Conservation (phyloP, 148 eudicot genomes). For the Suaeda aralocaspica region DNA sequence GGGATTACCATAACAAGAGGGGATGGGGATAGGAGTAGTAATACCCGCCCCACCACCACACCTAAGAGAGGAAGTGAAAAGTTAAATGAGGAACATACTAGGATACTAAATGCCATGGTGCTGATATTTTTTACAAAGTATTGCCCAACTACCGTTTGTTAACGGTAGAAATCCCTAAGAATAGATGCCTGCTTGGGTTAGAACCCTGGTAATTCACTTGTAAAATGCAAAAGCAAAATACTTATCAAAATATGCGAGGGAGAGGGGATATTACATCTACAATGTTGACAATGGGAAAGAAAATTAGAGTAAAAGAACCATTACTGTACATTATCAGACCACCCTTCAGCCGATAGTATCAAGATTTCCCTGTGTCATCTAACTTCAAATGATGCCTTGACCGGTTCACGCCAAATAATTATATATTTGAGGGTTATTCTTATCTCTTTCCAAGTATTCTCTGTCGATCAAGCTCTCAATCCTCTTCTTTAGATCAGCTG, state of each 20-base stretch:
- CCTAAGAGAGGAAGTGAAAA: too few relatives aligned
- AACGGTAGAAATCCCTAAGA: too few relatives aligned
- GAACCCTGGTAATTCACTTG: too few relatives aligned
- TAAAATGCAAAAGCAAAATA: neutral
- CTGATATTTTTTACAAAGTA: too few relatives aligned
- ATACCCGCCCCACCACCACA: too few relatives aligned
- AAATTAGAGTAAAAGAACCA: constrained; percentile 1
- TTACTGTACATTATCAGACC: constrained; percentile 32
- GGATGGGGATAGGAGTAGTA: too few relatives aligned
- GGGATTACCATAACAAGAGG: too few relatives aligned
- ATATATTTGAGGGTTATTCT: constrained; percentile 91
- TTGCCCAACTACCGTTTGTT: too few relatives aligned
- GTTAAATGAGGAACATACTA: too few relatives aligned
- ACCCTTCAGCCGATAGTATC: constrained; percentile 13
- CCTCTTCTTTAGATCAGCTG: constrained; percentile 95
- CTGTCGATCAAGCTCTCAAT: constrained; percentile 94
- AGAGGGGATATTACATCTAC: constrained; percentile 24
- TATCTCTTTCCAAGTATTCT: constrained; percentile 95
- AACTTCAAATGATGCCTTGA: constrained; percentile 17
- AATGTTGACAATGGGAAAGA: constrained; percentile 7
- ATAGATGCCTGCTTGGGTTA: too few relatives aligned
- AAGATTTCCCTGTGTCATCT: constrained; percentile 18
- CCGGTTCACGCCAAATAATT: constrained; percentile 93
- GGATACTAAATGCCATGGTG: too few relatives aligned
- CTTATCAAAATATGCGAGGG: constrained; percentile 10